A percentile compares a stretch with the other conserved stretches of the same genome.
phyloP scores from a whole-genome alignment of 2,329 filamentous ascomycete species.

The Tolypocladium sp. region DNA sequence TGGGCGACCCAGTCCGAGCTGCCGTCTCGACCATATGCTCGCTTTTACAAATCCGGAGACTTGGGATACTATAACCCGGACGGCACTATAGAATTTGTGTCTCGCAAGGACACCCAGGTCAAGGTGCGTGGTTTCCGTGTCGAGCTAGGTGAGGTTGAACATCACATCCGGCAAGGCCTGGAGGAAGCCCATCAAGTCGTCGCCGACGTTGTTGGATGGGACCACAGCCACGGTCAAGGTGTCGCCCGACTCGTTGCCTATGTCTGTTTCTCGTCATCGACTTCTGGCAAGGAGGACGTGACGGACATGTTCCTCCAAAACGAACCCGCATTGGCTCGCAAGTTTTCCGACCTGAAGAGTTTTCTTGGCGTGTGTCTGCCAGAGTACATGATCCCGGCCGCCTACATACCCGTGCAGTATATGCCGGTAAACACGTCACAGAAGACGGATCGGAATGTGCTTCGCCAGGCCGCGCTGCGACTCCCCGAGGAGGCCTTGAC shows the following conservation, averaged over 20 bases:
- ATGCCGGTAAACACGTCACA: conserved; percentile 3
- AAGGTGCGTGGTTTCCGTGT: conserved; percentile 16
- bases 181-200: neutral
- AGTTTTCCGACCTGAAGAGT: neutral
- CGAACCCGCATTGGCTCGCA: too few species aligned
- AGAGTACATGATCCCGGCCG: conserved; percentile 1
- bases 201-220: neutral
- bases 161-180: neutral
- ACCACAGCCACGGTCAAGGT: neutral
- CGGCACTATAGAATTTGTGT: conserved; percentile 7
- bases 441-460: conserved; percentile 4
- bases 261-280: neutral
- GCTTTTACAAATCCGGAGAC: conserved; percentile 9
- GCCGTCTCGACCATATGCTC: too few species aligned
- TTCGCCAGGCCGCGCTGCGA: neutral
- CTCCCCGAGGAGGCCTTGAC: neutral
- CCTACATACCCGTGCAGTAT: conserved; percentile 1
- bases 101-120: conserved; percentile 7
- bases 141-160: neutral
- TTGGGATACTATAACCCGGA: conserved; percentile 19
- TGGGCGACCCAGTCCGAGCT: too few species aligned
- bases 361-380: neutral
- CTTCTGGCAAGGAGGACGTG: too few species aligned
- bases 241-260: neutral
- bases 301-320: too few species aligned